Evolutionary conservation across 768 basidiomycete genomes (phyloP).

Genomic region (Scleroderma citrinum): DNA sequence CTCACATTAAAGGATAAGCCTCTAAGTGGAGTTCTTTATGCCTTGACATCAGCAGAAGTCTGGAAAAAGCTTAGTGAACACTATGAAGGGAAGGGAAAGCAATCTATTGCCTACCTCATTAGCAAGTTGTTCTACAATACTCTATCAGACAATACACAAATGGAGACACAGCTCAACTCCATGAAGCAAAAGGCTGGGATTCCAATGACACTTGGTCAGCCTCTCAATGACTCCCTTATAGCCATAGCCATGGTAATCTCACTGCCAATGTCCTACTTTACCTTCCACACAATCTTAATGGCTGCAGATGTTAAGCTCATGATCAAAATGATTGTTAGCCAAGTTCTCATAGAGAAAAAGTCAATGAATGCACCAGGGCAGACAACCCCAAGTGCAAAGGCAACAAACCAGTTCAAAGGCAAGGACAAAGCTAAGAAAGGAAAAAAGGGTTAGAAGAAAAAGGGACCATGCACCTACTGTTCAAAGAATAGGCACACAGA

Average conservation of each 20-base stretch:
- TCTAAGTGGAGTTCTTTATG: conserved; percentile 13
- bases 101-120: conserved; percentile 19
- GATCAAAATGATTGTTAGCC: background rate
- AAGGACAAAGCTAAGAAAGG: background rate
- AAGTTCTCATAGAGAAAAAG: background rate
- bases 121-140: conserved; percentile 17
- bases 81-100: conserved; percentile 19
- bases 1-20: conserved; percentile 21
- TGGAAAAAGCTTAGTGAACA: conserved; percentile 13
- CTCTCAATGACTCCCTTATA: conserved; percentile 14
- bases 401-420: background rate
- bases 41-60: conserved; percentile 6
- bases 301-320: background rate
- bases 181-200: conserved; percentile 11
- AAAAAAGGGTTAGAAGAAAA: too few relatives aligned
- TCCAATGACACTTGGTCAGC: conserved; percentile 9
- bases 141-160: conserved; percentile 9
- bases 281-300: conserved; percentile 18
- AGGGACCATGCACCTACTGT: background rate
- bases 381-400: background rate
- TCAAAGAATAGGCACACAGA: background rate
- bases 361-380: background rate
- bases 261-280: conserved; percentile 14
- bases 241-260: conserved; percentile 16
- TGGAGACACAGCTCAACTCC: conserved; percentile 17